Evolutionary conservation across 441 rosid species (phyloP).

Genomic region (Bocquillonia castaneifolia): DNA sequence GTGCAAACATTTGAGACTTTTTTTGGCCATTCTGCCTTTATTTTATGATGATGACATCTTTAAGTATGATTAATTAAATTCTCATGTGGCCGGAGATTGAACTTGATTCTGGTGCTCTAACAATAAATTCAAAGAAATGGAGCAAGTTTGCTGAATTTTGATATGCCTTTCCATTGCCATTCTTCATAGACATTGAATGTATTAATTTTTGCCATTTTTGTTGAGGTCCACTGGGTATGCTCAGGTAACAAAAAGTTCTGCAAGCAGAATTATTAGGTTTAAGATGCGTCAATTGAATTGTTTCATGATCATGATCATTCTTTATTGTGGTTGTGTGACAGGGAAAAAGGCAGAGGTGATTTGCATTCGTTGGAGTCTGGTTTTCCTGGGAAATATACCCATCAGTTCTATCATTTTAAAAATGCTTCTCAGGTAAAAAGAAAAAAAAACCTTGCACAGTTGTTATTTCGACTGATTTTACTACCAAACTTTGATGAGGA

Average conservation of each 20-base stretch:
- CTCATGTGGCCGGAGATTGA: background rate
- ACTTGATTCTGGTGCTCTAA: background rate
- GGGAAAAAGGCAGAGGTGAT: slow-evolving; percentile 45
- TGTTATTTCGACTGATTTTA: too few relatives aligned
- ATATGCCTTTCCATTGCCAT: background rate
- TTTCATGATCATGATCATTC: background rate
- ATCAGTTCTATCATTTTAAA: slow-evolving; percentile 67
- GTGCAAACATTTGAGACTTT: background rate
- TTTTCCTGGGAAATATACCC: slow-evolving; percentile 39
- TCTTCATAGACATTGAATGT: background rate
- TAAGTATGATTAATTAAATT: background rate
- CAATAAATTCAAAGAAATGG: background rate
- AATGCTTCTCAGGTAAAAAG: slow-evolving; percentile 65
- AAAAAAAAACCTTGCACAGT: too few relatives aligned
- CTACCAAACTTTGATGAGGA: too few relatives aligned
- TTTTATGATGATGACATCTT: background rate
- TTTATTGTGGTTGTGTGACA: slow-evolving; percentile 25
- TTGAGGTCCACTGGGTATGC: background rate
- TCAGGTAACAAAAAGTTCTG: background rate
- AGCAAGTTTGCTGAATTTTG: background rate
- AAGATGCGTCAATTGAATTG: background rate
- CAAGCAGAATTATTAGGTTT: background rate
- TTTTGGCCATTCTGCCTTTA: background rate
- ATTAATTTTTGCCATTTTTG: background rate
- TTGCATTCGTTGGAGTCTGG: slow-evolving; percentile 33